phyloP scores from a whole-genome alignment of 164 flowering plant genomes.

The Paratinospora sagittata region DNA sequence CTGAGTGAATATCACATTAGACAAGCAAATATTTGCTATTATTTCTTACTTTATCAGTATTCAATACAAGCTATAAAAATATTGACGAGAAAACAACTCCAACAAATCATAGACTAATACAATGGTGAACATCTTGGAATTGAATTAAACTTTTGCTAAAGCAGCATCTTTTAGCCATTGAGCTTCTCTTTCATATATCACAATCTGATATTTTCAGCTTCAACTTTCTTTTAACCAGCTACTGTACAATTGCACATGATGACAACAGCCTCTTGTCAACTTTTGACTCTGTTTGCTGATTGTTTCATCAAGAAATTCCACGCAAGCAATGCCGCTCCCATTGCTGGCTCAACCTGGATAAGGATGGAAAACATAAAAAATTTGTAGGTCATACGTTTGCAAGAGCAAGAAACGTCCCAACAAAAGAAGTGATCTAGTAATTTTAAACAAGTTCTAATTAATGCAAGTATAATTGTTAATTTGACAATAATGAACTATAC shows the following conservation, averaged over 20 bases:
- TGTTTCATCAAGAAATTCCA: conserved; percentile 59
- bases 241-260: conserved; percentile 5
- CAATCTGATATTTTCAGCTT: not conserved
- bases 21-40: not conserved
- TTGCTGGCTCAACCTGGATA: conserved; percentile 87
- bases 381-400: no score
- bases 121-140: not conserved
- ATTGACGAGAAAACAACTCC: not conserved
- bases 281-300: conserved; percentile 17
- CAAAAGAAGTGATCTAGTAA: no score
- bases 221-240: not conserved
- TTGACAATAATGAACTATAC: no score
- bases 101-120: not conserved
- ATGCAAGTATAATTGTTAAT: not conserved
- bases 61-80: not conserved
- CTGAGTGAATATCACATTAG: not conserved
- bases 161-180: not conserved
- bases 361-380: not conserved
- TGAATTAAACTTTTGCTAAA: not conserved
- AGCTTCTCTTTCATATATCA: not conserved
- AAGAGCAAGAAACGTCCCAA: no score
- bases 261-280: conserved; percentile 18
- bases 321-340: conserved; percentile 90
- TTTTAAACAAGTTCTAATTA: not conserved
- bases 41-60: not conserved